Evolutionary conservation across 805 yeast species (phyloP), one percentile per base, ranked within the genome.

Genomic region (Wickerhamiella kurtzmanii): DNA sequence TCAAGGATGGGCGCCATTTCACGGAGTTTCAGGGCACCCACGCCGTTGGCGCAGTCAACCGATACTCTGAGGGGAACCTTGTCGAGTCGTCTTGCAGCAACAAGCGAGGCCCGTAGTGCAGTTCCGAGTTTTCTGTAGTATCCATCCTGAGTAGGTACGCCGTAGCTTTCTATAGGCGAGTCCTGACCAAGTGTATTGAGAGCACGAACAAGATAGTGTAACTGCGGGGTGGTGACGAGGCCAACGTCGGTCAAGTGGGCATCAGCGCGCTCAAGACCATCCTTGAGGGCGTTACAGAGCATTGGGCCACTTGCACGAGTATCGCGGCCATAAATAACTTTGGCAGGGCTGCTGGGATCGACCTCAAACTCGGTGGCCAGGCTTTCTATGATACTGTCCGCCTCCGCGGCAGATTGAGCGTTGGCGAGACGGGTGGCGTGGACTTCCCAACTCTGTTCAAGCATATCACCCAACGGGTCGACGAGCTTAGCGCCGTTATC

Each of bases 41-140:
- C 84, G n/a, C 98, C 98, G 61, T 92, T 92, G 5, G 98, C 98
- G 37, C 87, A 79, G 65, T 92, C 98, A 17, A 92, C 76, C 2
- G 79, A 74, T 54, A 88, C 70, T 21, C 65, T 60, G 20, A 52
- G 44, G 35, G 76, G 66, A 37, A 44, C 18, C 38, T 16, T 22
- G 8, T 38, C 58, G 49, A 3, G 54, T 45, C n/a, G 55, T 44
- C 32, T 54, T 48, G 35, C 51, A 48, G 38, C 52, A 22, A n/a
- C 52, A 56, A 43, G 63, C 51, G 16, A 62, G 53, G 46, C 64
- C 45, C 65, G 67, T 61, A 77, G 75, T 0, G 88, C 75, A 0
- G 56, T 52, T 3, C 79, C 63, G 49, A 85, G 64, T 61, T 84
- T 82, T 18, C 64, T 54, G 60, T 76, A 81, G 64, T 92, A 92